Evolutionary conservation across 2,329 filamentous ascomycete genomes (phyloP).

Genomic region (Endoconidiophora polonica): DNA sequence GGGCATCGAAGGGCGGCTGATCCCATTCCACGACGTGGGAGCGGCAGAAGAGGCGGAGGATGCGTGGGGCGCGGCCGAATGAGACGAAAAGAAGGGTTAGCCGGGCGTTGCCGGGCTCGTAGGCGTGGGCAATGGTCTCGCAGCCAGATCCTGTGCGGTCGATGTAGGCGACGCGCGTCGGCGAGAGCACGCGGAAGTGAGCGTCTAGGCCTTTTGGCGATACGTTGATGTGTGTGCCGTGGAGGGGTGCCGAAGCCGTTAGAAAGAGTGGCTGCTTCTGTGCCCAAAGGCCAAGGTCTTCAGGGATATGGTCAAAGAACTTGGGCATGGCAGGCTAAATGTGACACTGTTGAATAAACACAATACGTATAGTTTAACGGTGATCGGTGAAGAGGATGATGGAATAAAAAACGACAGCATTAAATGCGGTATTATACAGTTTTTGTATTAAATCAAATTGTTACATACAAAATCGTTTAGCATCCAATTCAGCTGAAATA

Average conservation of each 20-base stretch:
- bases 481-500: too few relatives aligned
- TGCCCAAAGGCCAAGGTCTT: conserved; percentile 45
- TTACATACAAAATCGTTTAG: too few relatives aligned
- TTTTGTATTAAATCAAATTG: too few relatives aligned
- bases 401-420: not conserved
- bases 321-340: conserved; percentile 31
- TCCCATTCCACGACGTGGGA: conserved; percentile 44
- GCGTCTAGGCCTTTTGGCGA: conserved; percentile 56
- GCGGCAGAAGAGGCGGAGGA: conserved; percentile 46
- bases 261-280: conserved; percentile 57
- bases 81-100: conserved; percentile 60
- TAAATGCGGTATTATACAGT: too few relatives aligned
- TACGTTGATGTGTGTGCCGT: conserved; percentile 55
- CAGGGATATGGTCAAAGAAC: conserved; percentile 37
- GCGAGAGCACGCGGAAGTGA: conserved; percentile 43
- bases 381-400: too few relatives aligned
- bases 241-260: conserved; percentile 52
- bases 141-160: conserved; percentile 60
- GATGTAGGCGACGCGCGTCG: conserved; percentile 50
- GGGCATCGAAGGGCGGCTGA: conserved; percentile 28
- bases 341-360: not conserved
- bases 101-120: conserved; percentile 50
- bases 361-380: not conserved
- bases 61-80: conserved; percentile 41
- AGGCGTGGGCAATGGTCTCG: conserved; percentile 60